Percentiles rank a stretch among this genome's conserved stretches.
phyloP scores from a whole-genome alignment of 202 grass and related monocot genomes.

The Cymbopogon flexuosus region DNA sequence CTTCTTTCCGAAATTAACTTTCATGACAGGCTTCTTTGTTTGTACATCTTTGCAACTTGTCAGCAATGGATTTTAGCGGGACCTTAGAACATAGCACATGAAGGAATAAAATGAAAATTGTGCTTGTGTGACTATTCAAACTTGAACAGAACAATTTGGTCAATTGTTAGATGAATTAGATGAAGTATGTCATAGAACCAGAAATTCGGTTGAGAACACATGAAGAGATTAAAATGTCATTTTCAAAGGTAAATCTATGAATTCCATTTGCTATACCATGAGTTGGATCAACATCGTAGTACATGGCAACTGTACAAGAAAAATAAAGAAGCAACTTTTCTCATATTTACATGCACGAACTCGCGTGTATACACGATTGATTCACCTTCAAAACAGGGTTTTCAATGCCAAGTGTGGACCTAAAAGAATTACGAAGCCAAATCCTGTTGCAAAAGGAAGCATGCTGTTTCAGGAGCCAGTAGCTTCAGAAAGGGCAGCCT shows the following conservation, averaged over 20 bases:
- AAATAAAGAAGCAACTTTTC: not conserved
- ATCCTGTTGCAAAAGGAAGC: conserved; percentile 2
- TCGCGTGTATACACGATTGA: conserved; percentile 16
- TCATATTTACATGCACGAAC: conserved; percentile 50
- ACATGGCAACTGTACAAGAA: conserved; percentile 33
- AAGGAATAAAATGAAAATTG: not conserved
- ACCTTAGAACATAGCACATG: not conserved
- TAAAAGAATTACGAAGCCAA: not conserved
- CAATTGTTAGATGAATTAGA: not conserved
- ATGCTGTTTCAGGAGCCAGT: not conserved
- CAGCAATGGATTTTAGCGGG: not conserved
- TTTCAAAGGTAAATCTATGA: not conserved
- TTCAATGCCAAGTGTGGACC: conserved; percentile 14
- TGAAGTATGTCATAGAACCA: not conserved
- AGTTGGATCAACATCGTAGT: conserved; percentile 12
- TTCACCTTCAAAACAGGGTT: conserved; percentile 30
- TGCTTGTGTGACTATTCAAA: not conserved
- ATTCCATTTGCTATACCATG: conserved; percentile 27
- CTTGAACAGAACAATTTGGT: not conserved
- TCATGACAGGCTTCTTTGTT: not conserved
- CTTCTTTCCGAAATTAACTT: not conserved
- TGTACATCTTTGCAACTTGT: not conserved
- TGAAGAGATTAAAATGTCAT: not conserved
- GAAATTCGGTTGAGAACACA: not conserved
- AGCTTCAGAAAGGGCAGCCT: conserved; percentile 16